Base-by-base conservation (phyloP, 352 stramenopile genomes). In the Phytophthora fragariaefolia region DNA sequence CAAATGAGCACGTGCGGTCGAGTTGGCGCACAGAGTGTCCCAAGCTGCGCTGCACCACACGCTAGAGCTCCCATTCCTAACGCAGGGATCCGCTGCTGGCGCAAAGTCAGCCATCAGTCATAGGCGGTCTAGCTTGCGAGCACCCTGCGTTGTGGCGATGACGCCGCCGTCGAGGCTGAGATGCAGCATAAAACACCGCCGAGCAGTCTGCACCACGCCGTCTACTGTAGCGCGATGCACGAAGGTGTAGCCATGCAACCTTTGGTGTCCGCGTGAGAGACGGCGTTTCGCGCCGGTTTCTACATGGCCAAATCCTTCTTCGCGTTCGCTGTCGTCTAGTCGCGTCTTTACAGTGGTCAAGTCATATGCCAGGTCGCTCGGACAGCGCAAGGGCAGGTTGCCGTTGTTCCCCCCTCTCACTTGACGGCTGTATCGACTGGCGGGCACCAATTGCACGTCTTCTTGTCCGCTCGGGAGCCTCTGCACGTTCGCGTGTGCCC, bases 401-500 rank as follows among this genome's bases (percentile, higher is more conserved):
- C 36, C 53, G 9, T 60, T 65, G 63, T 66, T 71, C 63, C 63
- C 56, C 47, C 63, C 58, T 32, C 23, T 22, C 3, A 54, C 60
- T 53, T 58, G 52, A 24, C 45, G 40, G 26, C 61, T 58, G 42
- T 58, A 48, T 50, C 24, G 34, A 48, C 23, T 38, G 55, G 55
- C 50, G 18, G 62, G n/a, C 55, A 58, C 34, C 45, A 20, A 64
- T 13, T 58, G 53, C 53, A 58, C 53, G 22, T 64, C 54, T 22
- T 55, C 30, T 70, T 64, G 62, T 70, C 63, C 60, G 55, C 43
- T 69, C 32, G 53, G 12, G 40, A 58, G 36, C 51, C 40, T 51
- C 56, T 47, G 42, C 38, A 49, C 38, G n/a, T 4, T 18, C 24
- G 38, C 20, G n/a, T 40, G 52, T n/a, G n/a, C 42, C 30, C 49